phyloP scores from a whole-genome alignment of 1,139 yeast species.

The Yamadazyma oceani region DNA sequence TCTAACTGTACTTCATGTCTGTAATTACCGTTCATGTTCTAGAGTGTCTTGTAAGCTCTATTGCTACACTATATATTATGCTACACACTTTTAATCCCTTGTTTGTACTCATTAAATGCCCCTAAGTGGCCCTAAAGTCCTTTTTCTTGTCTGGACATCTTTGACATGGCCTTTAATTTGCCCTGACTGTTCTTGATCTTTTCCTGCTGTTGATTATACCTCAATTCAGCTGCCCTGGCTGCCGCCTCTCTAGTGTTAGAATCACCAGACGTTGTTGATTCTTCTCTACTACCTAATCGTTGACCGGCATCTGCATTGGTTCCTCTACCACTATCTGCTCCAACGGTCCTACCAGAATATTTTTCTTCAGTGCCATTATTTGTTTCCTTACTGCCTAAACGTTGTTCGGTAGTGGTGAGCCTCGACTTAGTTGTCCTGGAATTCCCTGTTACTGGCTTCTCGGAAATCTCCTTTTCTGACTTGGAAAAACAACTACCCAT shows the following conservation, averaged over 20 bases:
- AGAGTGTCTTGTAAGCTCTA: too few relatives aligned
- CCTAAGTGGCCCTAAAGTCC: constrained; percentile 19
- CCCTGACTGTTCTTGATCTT: constrained; percentile 25
- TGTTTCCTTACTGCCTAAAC: constrained; percentile 9
- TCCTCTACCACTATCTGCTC: not conserved
- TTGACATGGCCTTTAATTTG: constrained; percentile 30
- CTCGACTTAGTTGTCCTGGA: not conserved
- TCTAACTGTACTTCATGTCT: too few relatives aligned
- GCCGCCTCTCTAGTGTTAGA: constrained; percentile 26
- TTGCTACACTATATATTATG: too few relatives aligned
- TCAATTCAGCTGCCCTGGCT: constrained; percentile 38
- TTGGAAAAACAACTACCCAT: constrained; percentile 25
- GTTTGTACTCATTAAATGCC: too few relatives aligned
- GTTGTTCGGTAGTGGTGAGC: constrained; percentile 8
- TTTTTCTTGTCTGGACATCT: constrained; percentile 33
- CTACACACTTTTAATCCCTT: too few relatives aligned
- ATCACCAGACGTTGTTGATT: constrained; percentile 3
- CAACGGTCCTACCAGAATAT: not conserved
- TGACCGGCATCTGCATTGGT: constrained; percentile 3
- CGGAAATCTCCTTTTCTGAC: constrained; percentile 7
- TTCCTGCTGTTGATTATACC: constrained; percentile 29
- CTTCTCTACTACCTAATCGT: constrained; percentile 3
- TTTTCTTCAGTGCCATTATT: not conserved
- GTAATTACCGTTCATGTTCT: too few relatives aligned
- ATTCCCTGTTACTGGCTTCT: constrained; percentile 1